Percentiles rank a stretch among this genome's conserved stretches.
Evolutionary conservation across 2,329 filamentous ascomycete genomes (phyloP).

Genomic region (Diaporthe vaccinii): DNA sequence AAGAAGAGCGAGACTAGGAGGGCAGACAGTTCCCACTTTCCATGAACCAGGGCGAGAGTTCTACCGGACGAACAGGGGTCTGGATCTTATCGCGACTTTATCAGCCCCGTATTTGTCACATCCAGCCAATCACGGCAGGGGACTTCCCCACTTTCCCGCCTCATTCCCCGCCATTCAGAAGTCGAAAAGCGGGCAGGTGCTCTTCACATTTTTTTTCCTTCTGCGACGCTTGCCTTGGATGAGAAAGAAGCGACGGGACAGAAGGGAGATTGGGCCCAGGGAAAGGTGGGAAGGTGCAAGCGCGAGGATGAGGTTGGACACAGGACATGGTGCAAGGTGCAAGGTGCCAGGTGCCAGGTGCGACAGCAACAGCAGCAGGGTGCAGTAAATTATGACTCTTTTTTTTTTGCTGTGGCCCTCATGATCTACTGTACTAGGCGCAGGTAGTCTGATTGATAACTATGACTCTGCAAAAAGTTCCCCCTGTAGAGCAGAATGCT

Average conservation of each 20-base stretch:
- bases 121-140: not conserved
- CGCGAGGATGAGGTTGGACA: slow-evolving; percentile 13
- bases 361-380: not conserved
- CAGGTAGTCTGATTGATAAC: not conserved
- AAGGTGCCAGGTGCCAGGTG: not conserved
- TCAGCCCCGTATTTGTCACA: slow-evolving; percentile 32
- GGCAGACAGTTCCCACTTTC: not conserved
- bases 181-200: slow-evolving; percentile 37
- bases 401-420: not conserved
- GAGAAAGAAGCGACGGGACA: slow-evolving; percentile 8
- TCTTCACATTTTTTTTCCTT: slow-evolving; percentile 32
- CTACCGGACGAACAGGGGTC: slow-evolving; percentile 24
- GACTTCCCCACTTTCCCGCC: slow-evolving; percentile 30
- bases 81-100: slow-evolving; percentile 28
- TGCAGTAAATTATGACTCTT: slow-evolving; percentile 6
- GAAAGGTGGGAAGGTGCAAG: slow-evolving; percentile 16
- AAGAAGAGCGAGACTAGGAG: slow-evolving; percentile 3
- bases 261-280: slow-evolving; percentile 1
- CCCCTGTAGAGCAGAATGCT: slow-evolving; percentile 15
- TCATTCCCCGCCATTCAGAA: slow-evolving; percentile 37
- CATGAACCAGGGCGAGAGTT: not conserved
- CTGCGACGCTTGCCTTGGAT: slow-evolving; percentile 25
- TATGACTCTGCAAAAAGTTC: slow-evolving; percentile 9
- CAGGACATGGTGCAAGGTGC: not conserved
- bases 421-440: not conserved